Evolutionary conservation across 2,329 filamentous ascomycete species (phyloP), one percentile per base, ranked within the genome.

Genomic region (Aspergillus luchuensis): DNA sequence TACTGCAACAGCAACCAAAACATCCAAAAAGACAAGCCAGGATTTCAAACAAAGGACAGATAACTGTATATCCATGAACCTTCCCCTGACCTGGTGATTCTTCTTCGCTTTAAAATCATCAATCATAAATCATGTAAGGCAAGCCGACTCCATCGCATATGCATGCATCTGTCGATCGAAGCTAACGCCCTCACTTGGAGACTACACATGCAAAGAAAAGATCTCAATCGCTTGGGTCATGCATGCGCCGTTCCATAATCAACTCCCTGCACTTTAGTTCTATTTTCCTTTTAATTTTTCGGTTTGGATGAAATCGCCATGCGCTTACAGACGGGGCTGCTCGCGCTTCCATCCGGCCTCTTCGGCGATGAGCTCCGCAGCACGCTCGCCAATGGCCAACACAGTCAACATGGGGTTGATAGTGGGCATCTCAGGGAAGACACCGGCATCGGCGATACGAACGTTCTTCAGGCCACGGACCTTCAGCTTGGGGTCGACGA

Each of bases 401-500:
- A 96, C 92, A 1, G 92, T 97, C 72, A 96, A 80, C 92, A 96
- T 95, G 61, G 91, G 92, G 80, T 96, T 96, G 74, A 95, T 89
- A 57, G 85, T 90, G 49, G 90, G 84, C 87, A 96, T 96, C 63
- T 90, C 90, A 0, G 92, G 92, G 82, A 96, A 96, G 54, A 96
- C 86, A 70, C 92, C 91, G 0, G 92, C 92, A 75, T 96, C 92
- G 1, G 91, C 91, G 67, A 96, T 91, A 60, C 92, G 85, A 60
- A 96, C 78, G 30, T 86, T 87, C 80, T 87, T 86, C 65, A 96
- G 77, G 0, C 91, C 91, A 28, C 87, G 82, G 30, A 96, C 81
- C 79, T 85, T 89, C 63, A 96, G 78, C 72, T 89, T 81, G 25
- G 84, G 83, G 72, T 95, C 89, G n/a, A 96, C 92, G 19, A 96